Evolutionary conservation across 164 flowering plant species (phyloP), one percentile per base, ranked within the genome.

Genomic region (Dillenia suffruticosa): DNA sequence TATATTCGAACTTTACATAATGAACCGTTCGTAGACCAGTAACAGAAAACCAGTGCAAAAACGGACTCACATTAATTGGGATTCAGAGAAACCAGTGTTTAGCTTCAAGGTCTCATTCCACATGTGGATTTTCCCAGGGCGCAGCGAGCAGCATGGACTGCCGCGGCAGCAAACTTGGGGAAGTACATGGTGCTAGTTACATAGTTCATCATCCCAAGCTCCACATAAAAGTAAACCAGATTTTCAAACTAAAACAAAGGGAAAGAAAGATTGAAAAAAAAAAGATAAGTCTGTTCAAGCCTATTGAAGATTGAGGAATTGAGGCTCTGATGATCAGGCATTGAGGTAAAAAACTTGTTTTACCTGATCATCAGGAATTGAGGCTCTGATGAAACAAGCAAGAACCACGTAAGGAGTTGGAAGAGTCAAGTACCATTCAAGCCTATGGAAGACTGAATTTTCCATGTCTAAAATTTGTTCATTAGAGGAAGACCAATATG

Each of bases 141-240:
- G 54, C 61, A 65, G 10, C 77, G 56, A 7, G 77, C 77, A 9
- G 70, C 77, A 57, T 69, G 66, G 40, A 71, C 72, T 26, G 75
- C 68, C 3, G 71, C 59, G 17, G 74, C 77, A 14, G 74, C 75
- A 32, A 74, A 12, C 66, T 63, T 67, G 5, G 74, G 69, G 12
- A 64, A 60, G 51, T 53, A 68, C 44, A 40, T 61, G 24, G 61
- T 51, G 4, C 59, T 54, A 9, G 55, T 63, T 11, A 51, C 48
- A 51, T 74, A 67, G 15, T 74, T 50, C 67, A 71, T 51, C 65
- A 70, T 9, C n/a, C 72, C 74, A 26, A 74, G 66, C 61, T 74
- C 75, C 40, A 72, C 75, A 5, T 64, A 53, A 52, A 60, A 74
- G 57, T 51, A 71, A 0, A 56, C 64, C 78, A 68, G 67, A 46